Base-by-base conservation (phyloP, 1,139 yeast species). In the Sugiyamaella novakii region DNA sequence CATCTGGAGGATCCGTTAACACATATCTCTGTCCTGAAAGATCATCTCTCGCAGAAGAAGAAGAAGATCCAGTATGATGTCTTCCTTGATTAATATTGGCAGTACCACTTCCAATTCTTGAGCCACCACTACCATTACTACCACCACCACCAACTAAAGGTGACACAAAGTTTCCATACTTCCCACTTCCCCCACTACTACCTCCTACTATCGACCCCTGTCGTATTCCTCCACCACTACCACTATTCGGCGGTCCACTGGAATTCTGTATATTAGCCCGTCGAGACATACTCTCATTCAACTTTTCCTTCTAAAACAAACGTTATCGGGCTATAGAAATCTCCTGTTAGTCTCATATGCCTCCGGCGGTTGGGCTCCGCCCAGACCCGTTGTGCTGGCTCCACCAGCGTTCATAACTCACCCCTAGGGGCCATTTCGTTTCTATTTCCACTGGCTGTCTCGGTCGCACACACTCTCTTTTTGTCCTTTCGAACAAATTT, bases 1-100 rank as follows among this genome's bases (percentile, higher is more conserved):
- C 69, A 2, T 67, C 70, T 10, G 55, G 54, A 3, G 75, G 75
- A 8, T 57, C 59, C 5, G 54, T 37, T 8, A 61, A 51, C 29
- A 51, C 47, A 44, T 54, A 61, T 28, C 63, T 49, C 33, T 57
- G 60, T n/a, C 43, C 41, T 5, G 58, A 47, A 2, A 58, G 46
- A 39, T 59, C 62, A 41, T 61, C 63, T 30, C 61, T 47, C 22
- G 43, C 54, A 25, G 49, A 39, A 12, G 21, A 8, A 28, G 43
- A 8, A 19, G 34, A 28, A 2, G 35, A 29, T 2, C 42, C 31
- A 19, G n/a, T 10, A n/a, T 39, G 43, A 11, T 12, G 43, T 18
- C 43, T 17, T 6, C 43, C 43, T 10, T 25, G 30, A 5, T 31
- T 28, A 2, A 29, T 19, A 3, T 34, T 25, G 14, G 22, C 43